phyloP scores from a whole-genome alignment of 139 green algal genomes.

The Picochlorum costavermella region DNA sequence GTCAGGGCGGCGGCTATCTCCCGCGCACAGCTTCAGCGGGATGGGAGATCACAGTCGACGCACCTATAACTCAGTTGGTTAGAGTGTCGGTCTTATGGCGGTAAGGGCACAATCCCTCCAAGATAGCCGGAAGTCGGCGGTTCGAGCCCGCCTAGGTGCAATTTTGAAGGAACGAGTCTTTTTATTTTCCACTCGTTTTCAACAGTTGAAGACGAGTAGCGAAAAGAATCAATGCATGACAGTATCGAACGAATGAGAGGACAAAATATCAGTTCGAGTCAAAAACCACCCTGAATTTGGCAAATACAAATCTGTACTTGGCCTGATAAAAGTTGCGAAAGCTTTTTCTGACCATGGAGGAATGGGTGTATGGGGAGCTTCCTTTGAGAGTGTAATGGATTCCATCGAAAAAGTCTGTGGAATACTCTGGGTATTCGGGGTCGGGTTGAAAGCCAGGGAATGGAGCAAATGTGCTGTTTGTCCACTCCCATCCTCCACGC shows the following conservation, averaged over 20 bases:
- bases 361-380: conserved; percentile 36
- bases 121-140: no score
- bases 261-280: not conserved
- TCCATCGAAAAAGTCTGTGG: conserved; percentile 53
- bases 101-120: no score
- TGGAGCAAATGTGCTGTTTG: conserved; percentile 31
- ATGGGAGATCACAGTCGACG: no score
- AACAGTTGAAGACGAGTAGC: no score
- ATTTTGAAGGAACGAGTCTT: no score
- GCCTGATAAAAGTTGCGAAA: conserved; percentile 61
- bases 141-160: no score
- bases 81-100: no score
- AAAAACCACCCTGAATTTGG: conserved; percentile 43
- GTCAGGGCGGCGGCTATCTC: no score
- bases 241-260: conserved; percentile 1
- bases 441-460: conserved; percentile 39
- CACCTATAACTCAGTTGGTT: no score
- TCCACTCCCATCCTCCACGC: conserved; percentile 52
- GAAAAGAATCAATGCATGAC: no score
- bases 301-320: conserved; percentile 44
- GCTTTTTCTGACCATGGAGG: conserved; percentile 23
- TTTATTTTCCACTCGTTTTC: no score
- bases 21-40: no score
- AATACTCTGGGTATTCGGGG: conserved; percentile 48
- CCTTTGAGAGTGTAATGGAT: conserved; percentile 48